These are phyloP conservation scores for Blastobotrys persicus DNA, from an alignment of 1,139 yeast genomes.

Conservation along the genomic window DNA sequence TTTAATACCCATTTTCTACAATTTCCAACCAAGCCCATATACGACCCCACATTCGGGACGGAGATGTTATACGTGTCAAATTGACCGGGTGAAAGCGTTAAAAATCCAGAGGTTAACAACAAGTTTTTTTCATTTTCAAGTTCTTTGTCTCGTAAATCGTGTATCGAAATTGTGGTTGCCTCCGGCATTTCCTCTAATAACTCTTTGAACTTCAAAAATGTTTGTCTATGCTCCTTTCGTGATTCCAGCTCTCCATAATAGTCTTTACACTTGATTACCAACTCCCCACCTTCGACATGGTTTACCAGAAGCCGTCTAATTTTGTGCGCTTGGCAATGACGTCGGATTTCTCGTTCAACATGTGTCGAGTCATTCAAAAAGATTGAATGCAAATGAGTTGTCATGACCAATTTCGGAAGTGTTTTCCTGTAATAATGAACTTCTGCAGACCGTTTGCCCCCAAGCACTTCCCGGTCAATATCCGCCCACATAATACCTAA, in stretches of 20 bases:
- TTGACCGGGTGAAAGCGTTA: conserved; percentile 53
- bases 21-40: conserved; percentile 47
- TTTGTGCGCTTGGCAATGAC: conserved; percentile 32
- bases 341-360: conserved; percentile 43
- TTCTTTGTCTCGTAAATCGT: conserved; percentile 22
- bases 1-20: conserved; percentile 54
- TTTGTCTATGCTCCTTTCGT: conserved; percentile 11
- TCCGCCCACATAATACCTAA: conserved; percentile 32
- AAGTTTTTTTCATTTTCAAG: conserved; percentile 24
- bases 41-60: conserved; percentile 62
- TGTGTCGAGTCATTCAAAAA: conserved; percentile 42
- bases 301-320: conserved; percentile 39
- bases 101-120: conserved; percentile 52
- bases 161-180: conserved; percentile 39
- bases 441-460: conserved; percentile 26
- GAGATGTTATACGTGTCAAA: conserved; percentile 50
- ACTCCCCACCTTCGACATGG: conserved; percentile 39
- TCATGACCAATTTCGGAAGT: conserved; percentile 42
- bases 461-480: conserved; percentile 34
- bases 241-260: conserved; percentile 30
- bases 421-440: conserved; percentile 28
- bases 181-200: conserved; percentile 31
- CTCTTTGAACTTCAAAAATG: conserved; percentile 27
- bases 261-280: conserved; percentile 38
- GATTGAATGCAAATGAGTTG: conserved; percentile 45